Base-by-base conservation (phyloP, 2,329 filamentous ascomycete species). In the Aureobasidium subglaciale region DNA sequence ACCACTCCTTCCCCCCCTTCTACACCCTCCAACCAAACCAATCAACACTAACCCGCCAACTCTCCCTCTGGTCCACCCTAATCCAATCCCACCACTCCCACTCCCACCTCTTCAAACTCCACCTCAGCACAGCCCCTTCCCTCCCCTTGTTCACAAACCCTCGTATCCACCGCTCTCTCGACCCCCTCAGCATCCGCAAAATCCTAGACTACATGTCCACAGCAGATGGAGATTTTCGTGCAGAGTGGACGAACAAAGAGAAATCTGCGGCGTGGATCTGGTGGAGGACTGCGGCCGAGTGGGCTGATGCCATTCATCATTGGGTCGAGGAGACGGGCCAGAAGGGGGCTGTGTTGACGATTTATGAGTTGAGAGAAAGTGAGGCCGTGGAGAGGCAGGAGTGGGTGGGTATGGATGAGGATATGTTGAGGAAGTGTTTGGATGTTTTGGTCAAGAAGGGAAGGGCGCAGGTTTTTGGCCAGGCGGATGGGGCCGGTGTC, bases 311-410 rank as follows among this genome's bases (percentile, higher is more conserved):
- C 58, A 74, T 97, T 38, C 86, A 87, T 69, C 80, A 76, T 40
- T 97, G 90, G 84, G 86, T 82, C 11, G 91, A 97, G 27, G 83
- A 84, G 59, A 96, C 90, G 59, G 93, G 84, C 4, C 91, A 96
- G 77, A 92, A 87, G 75, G 89, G 89, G 22, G 83, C 81, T 11
- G 92, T 99, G 56, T 71, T 99, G 67, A 99, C 93, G 56, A 76
- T 99, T 22, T 97, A 96, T 71, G 93, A 99, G 74, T 74, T 99
- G 64, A 80, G 83, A 2, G 84, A 96, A 70, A 89, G 92, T n/a
- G 92, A 97, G 66, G 86, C 79, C 27, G 90, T 88, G 2, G 71
- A 76, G 57, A 83, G 62, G 22, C 67, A 70, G 65, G 59, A 59
- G 58, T 65, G 64, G 61, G 57, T 59, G 60, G 64, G 63, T 20